Percentiles rank a stretch among this genome's conserved stretches.
phyloP scores from a whole-genome alignment of 1,284 basidiomycete genomes.

The Sphaerobolus stellatus region DNA sequence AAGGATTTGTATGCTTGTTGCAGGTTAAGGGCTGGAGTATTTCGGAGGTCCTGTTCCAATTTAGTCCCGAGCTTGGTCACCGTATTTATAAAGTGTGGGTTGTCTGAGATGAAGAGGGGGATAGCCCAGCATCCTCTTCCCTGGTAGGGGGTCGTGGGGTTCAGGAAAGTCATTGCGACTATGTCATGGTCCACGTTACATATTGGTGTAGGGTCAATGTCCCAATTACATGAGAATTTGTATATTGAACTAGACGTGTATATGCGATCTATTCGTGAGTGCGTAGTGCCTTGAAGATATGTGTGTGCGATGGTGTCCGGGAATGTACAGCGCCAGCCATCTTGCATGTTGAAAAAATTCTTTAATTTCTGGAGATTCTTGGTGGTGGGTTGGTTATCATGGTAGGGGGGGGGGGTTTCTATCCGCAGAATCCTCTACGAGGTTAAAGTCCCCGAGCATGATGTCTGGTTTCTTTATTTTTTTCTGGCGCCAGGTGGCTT shows the following conservation, averaged over 20 bases:
- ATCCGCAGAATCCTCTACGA: constrained; percentile 41
- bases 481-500: constrained; percentile 25
- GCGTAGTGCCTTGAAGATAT: constrained; percentile 22
- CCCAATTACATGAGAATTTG: not conserved
- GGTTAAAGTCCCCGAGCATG: constrained; percentile 43
- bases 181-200: constrained; percentile 34
- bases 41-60: too few relatives aligned
- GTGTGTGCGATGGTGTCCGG: constrained; percentile 29
- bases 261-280: constrained; percentile 39
- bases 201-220: not conserved
- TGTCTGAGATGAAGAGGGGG: constrained; percentile 22
- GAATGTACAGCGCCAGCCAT: constrained; percentile 37
- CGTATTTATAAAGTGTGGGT: constrained; percentile 19
- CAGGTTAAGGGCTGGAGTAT: too few relatives aligned
- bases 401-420: constrained; percentile 27
- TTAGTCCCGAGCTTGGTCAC: too few relatives aligned
- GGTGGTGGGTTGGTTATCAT: constrained; percentile 17
- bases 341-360: constrained; percentile 22
- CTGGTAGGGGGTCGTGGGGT: constrained; percentile 23
- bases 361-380: constrained; percentile 23
- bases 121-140: constrained; percentile 34
- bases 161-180: constrained; percentile 23
- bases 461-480: constrained; percentile 30
- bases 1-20: too few relatives aligned
- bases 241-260: constrained; percentile 22